Evolutionary conservation across 1,139 yeast species (phyloP), one percentile per base, ranked within the genome.

Genomic region (Blastobotrys ciferrii): DNA sequence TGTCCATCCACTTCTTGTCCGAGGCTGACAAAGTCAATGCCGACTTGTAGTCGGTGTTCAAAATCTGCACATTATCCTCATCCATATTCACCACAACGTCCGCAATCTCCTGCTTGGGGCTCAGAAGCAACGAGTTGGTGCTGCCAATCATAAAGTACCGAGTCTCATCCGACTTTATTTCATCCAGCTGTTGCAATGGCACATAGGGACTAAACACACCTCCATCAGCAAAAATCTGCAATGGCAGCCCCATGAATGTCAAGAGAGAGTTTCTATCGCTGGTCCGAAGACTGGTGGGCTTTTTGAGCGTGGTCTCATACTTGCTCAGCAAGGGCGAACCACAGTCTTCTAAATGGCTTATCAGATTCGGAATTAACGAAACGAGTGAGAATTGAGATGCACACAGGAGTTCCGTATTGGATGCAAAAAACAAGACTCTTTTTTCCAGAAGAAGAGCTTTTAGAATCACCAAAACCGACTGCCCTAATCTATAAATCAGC

Each of bases 121-220:
- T 84, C 40, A 86, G 71, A 47, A 92, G 73, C 43, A 92, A 70
- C 32, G 89, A 81, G 66, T 92, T 92, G 7, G 98, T 89, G 44
- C 95, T 84, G 0, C 98, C 98, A 48, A 88, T 78, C 68, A 88
- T 73, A 57, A 81, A 92, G 62, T 81, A 82, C 48, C 76, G 72
- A 0, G 91, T 77, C 41, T 75, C 78, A 1, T 74, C 71, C 30
- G 77, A 75, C 33, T 74, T 75, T 48, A 92, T 72, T 58, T 87
- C 91, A 49, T 84, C 85, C 49, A 92, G 71, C 63, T 91, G 98
- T 65, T 91, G 98, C 46, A 92, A 71, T 0, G 98, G 96, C 18
- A 91, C 77, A 65, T 91, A 92, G 0, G 98, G 98, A 57, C 87
- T 85, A 75, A 95, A 91, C 55, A 91, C 77, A 2, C 95, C 88